Percentiles rank a stretch among this genome's conserved stretches.
Evolutionary conservation across 352 stramenopile species (phyloP).

Genomic region (Globisporangium canariense): DNA sequence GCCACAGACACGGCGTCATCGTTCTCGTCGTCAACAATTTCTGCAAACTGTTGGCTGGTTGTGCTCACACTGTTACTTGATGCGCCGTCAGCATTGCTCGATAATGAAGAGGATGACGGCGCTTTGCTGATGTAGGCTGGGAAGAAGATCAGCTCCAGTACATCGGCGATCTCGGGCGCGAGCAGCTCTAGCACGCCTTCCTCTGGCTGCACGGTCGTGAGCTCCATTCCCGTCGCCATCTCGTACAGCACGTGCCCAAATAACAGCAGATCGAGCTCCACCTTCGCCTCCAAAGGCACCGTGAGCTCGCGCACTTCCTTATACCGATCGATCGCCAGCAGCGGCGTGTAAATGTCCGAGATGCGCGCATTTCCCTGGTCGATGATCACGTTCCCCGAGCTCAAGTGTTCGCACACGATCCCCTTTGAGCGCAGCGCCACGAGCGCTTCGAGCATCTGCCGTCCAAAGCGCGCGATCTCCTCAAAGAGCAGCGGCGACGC

Average conservation of each 20-base stretch:
- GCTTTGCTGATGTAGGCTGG: conserved; percentile 11
- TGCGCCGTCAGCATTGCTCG: background rate
- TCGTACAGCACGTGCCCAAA: conserved; percentile 77
- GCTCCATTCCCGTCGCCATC: conserved; percentile 67
- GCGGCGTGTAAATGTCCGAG: conserved; percentile 56
- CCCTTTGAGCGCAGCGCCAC: conserved; percentile 50
- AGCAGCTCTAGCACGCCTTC: conserved; percentile 48
- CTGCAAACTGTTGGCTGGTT: background rate
- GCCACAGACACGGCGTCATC: conserved; percentile 8
- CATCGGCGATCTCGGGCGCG: conserved; percentile 51
- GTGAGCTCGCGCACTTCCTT: conserved; percentile 50
- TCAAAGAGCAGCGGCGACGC: conserved; percentile 31
- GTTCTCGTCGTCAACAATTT: background rate
- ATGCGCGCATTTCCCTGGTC: conserved; percentile 57
- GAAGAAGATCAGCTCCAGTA: conserved; percentile 57
- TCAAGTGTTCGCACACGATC: conserved; percentile 67
- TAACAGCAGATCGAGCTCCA: conserved; percentile 67
- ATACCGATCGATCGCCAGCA: conserved; percentile 62
- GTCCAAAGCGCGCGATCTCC: conserved; percentile 59
- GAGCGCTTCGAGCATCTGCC: conserved; percentile 61
- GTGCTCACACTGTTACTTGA: background rate
- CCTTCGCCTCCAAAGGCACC: conserved; percentile 53
- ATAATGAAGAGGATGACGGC: background rate
- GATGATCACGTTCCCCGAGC: conserved; percentile 59
- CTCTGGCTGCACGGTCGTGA: conserved; percentile 37